Conservation (phyloP, 2,329 filamentous ascomycete genomes). For the Colletotrichum horii region DNA sequence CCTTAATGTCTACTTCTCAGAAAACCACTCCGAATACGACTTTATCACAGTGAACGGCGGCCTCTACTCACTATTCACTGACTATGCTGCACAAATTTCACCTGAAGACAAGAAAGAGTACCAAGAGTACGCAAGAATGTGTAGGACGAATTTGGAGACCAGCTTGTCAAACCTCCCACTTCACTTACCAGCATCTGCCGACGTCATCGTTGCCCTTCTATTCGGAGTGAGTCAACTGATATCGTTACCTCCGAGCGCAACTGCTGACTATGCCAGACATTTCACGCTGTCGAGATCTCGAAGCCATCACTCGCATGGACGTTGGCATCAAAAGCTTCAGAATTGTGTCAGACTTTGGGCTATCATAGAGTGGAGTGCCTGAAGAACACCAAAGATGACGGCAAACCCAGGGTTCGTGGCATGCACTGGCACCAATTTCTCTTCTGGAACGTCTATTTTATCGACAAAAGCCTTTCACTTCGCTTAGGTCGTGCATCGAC, state of each 20-base stretch:
- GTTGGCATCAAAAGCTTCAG: conserved; percentile 33
- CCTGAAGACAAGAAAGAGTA: conserved; percentile 26
- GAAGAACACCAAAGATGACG: conserved; percentile 26
- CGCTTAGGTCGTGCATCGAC: conserved; percentile 57
- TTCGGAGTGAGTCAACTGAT: conserved; percentile 22
- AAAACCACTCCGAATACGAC: conserved; percentile 33
- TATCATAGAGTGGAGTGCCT: conserved; percentile 30
- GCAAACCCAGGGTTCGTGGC: conserved; percentile 23
- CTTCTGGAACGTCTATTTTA: conserved; percentile 64
- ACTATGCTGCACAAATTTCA: conserved; percentile 16
- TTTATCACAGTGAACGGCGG: conserved; percentile 38
- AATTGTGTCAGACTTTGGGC: conserved; percentile 35
- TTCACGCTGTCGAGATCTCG: conserved; percentile 35
- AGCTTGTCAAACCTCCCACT: conserved; percentile 34
- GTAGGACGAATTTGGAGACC: conserved; percentile 35
- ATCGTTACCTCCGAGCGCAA: accelerated
- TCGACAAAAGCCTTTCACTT: conserved; percentile 62
- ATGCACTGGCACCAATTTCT: conserved; percentile 41
- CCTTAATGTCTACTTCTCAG: conserved; percentile 37
- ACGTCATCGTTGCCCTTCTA: conserved; percentile 27
- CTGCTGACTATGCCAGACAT: conserved; percentile 24
- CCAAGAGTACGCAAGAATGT: conserved; percentile 27
- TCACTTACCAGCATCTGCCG: conserved; percentile 32
- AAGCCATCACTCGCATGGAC: conserved; percentile 36
- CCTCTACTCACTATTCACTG: conserved; percentile 21